A percentile compares a stretch with the other conserved stretches of the same genome.
Evolutionary conservation across 441 rosid species (phyloP).

Genomic region (Populus hybrid): DNA sequence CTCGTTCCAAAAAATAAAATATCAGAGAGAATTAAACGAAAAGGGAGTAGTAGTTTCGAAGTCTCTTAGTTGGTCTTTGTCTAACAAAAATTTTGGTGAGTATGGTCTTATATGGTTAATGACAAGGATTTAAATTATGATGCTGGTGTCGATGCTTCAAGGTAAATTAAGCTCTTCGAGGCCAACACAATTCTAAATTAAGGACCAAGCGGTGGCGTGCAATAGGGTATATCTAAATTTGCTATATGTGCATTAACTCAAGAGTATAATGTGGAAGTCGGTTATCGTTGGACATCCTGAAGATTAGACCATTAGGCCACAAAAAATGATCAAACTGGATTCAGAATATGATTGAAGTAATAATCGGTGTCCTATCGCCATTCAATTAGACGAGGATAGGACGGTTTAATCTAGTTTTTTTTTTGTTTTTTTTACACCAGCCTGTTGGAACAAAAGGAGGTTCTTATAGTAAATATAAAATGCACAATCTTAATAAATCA

Average conservation of each 20-base stretch:
- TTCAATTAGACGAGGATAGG: neutral
- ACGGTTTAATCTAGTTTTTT: neutral
- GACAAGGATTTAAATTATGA: neutral
- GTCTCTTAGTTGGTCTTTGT: constrained; percentile 38
- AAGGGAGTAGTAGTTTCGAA: constrained; percentile 38
- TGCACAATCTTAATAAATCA: neutral
- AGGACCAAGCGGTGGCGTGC: neutral
- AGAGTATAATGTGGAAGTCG: neutral
- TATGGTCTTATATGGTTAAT: neutral
- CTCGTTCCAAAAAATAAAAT: neutral
- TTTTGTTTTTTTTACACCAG: neutral
- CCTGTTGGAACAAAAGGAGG: neutral
- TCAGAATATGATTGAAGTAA: neutral
- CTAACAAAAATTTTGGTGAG: constrained; percentile 8
- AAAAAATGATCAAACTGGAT: neutral
- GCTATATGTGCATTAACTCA: neutral
- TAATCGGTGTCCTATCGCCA: neutral
- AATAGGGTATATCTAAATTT: neutral
- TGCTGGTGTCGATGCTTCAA: neutral
- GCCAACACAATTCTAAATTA: neutral
- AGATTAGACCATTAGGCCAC: neutral
- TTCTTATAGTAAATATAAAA: no score
- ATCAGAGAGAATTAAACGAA: constrained; percentile 5
- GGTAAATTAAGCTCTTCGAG: neutral
- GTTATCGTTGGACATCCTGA: neutral